Evolutionary conservation across 2,329 filamentous ascomycete genomes (phyloP).

Genomic region (Knoxdaviesia capensis): DNA sequence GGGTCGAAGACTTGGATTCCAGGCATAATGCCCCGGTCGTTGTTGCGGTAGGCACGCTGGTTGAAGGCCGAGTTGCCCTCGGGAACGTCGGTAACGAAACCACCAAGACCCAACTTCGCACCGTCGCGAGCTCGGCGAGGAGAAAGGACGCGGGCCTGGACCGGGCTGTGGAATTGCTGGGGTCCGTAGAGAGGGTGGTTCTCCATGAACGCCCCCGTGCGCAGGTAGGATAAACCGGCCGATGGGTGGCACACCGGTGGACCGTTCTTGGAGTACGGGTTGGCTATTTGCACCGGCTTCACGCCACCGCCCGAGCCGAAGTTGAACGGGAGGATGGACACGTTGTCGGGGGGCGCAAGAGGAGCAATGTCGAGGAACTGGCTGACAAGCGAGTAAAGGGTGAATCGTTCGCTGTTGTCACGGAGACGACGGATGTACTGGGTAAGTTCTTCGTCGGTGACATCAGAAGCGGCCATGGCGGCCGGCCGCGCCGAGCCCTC

Average conservation of each 20-base stretch:
- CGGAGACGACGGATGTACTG: conserved; percentile 33
- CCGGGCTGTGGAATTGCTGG: conserved; percentile 25
- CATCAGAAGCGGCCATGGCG: conserved; percentile 13
- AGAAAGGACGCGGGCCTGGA: conserved; percentile 28
- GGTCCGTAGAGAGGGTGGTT: conserved; percentile 43
- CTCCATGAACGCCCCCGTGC: conserved; percentile 30
- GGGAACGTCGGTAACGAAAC: conserved; percentile 26
- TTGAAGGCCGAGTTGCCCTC: conserved; percentile 22
- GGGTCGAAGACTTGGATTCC: conserved; percentile 19
- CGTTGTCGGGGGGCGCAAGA: conserved; percentile 15
- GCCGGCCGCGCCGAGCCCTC: conserved; percentile 12
- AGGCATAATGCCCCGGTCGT: conserved; percentile 5
- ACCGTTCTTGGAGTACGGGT: conserved; percentile 29
- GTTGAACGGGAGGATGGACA: conserved; percentile 9
- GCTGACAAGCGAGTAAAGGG: conserved; percentile 33
- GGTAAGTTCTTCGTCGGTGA: conserved; percentile 29
- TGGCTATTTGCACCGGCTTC: conserved; percentile 6
- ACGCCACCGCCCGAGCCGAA: conserved; percentile 8
- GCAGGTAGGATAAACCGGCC: conserved; percentile 40
- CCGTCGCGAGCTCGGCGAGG: conserved; percentile 16
- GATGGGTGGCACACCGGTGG: conserved; percentile 43
- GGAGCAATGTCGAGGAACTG: conserved; percentile 43
- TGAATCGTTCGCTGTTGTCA: conserved; percentile 18
- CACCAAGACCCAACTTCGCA: conserved; percentile 31
- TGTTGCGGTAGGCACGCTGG: conserved; percentile 5